Percentiles rank a stretch among this genome's conserved stretches.
Conservation (phyloP, 2,329 filamentous ascomycete genomes). For the Colletotrichum spaethianum region DNA sequence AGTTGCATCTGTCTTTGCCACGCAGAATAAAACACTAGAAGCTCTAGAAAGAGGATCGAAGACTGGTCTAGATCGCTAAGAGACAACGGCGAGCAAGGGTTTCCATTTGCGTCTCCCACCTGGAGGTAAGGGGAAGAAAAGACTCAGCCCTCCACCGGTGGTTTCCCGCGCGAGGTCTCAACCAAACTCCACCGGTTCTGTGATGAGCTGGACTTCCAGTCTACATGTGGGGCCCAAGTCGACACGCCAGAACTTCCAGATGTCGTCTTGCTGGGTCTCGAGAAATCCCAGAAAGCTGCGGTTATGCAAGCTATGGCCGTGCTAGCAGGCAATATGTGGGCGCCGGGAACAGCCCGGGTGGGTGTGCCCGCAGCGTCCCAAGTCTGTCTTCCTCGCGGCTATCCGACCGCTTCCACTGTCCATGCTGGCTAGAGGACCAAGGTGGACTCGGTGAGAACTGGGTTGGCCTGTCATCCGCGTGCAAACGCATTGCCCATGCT, state of each 20-base stretch:
- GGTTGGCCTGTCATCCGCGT: constrained; percentile 25
- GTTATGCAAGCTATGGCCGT: background rate
- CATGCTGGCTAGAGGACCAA: background rate
- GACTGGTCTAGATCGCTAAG: background rate
- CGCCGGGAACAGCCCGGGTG: constrained; percentile 29
- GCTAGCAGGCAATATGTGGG: constrained; percentile 23
- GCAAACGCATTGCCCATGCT: constrained; percentile 1
- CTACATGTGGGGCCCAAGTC: background rate
- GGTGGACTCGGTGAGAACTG: background rate
- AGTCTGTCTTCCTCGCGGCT: constrained; percentile 20
- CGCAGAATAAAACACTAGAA: background rate
- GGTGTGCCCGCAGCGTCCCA: constrained; percentile 7
- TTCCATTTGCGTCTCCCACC: background rate
- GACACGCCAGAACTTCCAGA: background rate
- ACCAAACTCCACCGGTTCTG: background rate
- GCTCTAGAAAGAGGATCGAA: background rate
- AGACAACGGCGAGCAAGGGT: background rate
- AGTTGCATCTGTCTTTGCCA: background rate
- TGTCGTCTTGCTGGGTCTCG: background rate
- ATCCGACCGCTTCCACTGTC: background rate
- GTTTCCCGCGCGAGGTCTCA: background rate
- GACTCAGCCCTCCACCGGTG: background rate
- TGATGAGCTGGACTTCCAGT: background rate
- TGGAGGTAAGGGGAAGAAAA: background rate
- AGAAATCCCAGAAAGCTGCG: background rate